Conservation (phyloP, 2,329 filamentous ascomycete genomes). For the Xylaria sp. region DNA sequence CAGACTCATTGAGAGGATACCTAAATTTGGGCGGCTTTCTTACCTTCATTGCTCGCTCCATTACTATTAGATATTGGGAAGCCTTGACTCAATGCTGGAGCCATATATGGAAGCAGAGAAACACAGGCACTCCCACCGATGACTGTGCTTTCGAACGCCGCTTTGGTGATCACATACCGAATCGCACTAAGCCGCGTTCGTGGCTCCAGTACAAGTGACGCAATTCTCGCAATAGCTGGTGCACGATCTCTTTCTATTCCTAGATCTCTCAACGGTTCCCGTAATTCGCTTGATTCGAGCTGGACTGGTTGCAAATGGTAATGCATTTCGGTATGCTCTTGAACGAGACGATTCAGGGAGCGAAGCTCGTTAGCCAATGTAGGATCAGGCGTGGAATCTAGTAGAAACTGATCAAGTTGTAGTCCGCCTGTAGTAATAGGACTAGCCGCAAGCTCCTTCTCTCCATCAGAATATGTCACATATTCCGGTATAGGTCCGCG, state of each 20-base stretch:
- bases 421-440: slow-evolving; percentile 24
- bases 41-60: slow-evolving; percentile 47
- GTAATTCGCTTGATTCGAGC: slow-evolving; percentile 36
- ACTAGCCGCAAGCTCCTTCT: slow-evolving; percentile 38
- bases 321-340: slow-evolving; percentile 54
- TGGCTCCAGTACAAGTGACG: slow-evolving; percentile 48
- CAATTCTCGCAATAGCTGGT: slow-evolving; percentile 36
- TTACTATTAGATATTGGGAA: slow-evolving; percentile 46
- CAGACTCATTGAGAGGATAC: background rate
- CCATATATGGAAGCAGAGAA: slow-evolving; percentile 52
- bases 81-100: slow-evolving; percentile 46
- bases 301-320: slow-evolving; percentile 50
- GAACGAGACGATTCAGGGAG: slow-evolving; percentile 51
- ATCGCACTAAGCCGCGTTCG: slow-evolving; percentile 49
- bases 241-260: slow-evolving; percentile 41
- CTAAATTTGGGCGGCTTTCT: slow-evolving; percentile 22
- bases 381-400: slow-evolving; percentile 52
- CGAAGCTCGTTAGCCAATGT: slow-evolving; percentile 50
- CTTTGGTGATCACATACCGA: slow-evolving; percentile 53
- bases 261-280: slow-evolving; percentile 42
- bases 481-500: slow-evolving; percentile 28
- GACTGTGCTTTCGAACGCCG: slow-evolving; percentile 50
- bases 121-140: slow-evolving; percentile 45
- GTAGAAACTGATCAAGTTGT: slow-evolving; percentile 49
- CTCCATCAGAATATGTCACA: slow-evolving; percentile 27